Percentiles rank a stretch among this genome's conserved stretches.
Evolutionary conservation across 2,329 filamentous ascomycete genomes (phyloP).

Genomic region (Ophiosphaerella herpotricha): DNA sequence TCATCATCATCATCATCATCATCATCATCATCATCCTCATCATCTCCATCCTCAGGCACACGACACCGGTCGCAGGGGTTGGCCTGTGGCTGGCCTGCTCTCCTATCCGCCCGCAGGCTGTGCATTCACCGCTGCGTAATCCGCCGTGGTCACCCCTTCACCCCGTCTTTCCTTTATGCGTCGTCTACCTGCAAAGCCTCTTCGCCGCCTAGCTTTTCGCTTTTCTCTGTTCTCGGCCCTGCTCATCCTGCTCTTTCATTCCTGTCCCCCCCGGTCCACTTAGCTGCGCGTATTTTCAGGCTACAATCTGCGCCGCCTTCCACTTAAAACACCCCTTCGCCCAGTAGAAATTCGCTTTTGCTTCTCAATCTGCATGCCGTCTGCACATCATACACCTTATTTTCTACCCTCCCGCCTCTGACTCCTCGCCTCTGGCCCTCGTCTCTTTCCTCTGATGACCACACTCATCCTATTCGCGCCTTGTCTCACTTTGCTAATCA

Average conservation of each 20-base stretch:
- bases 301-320: conserved; percentile 34
- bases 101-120: conserved; percentile 31
- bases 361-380: conserved; percentile 25
- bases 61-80: conserved; percentile 31
- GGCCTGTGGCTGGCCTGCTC: conserved; percentile 24
- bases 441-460: conserved; percentile 18
- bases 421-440: conserved; percentile 22
- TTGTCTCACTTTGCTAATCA: conserved; percentile 36
- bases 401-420: conserved; percentile 22
- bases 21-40: conserved; percentile 11
- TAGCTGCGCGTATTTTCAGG: conserved; percentile 35
- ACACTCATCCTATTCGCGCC: conserved; percentile 20
- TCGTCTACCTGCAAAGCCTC: conserved; percentile 17
- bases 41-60: conserved; percentile 24
- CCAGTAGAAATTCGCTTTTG: conserved; percentile 29
- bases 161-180: conserved; percentile 29
- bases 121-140: conserved; percentile 35
- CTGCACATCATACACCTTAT: conserved; percentile 32
- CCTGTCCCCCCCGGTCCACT: conserved; percentile 22
- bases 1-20: conserved; percentile 12
- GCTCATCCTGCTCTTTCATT: conserved; percentile 17
- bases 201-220: conserved; percentile 29
- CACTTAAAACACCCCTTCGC: conserved; percentile 31
- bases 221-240: conserved; percentile 10
- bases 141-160: conserved; percentile 13